phyloP scores from a whole-genome alignment of 495 filamentous ascomycete species.

The Penicillium riverlandense region DNA sequence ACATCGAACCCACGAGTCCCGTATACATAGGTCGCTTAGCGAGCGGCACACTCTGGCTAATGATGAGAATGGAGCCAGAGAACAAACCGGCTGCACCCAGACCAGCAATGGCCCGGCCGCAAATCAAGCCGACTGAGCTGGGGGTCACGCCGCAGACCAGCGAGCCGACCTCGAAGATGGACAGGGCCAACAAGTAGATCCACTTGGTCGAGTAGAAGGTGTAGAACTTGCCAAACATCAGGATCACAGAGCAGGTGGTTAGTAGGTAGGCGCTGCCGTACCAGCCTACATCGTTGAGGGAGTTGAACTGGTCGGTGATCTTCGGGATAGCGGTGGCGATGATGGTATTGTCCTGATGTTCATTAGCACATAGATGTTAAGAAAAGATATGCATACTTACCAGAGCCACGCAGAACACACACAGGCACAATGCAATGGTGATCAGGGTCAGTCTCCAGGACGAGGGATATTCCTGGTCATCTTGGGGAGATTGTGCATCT shows the following conservation, averaged over 20 bases:
- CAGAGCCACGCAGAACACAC: slow-evolving; percentile 60
- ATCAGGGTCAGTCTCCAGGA: slow-evolving; percentile 47
- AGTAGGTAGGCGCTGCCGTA: slow-evolving; percentile 67
- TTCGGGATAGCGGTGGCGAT: slow-evolving; percentile 79
- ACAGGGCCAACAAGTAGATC: slow-evolving; percentile 63
- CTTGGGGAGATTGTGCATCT: slow-evolving; percentile 7
- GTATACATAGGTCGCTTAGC: slow-evolving; percentile 63
- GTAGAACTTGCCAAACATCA: slow-evolving; percentile 74
- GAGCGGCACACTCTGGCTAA: slow-evolving; percentile 69
- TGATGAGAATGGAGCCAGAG: slow-evolving; percentile 73
- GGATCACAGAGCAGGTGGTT: slow-evolving; percentile 63
- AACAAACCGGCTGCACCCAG: slow-evolving; percentile 80
- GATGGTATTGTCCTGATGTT: slow-evolving; percentile 60
- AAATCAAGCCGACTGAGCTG: slow-evolving; percentile 65
- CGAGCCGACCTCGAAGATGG: slow-evolving; percentile 82
- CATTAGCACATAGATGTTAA: neutral
- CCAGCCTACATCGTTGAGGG: slow-evolving; percentile 74
- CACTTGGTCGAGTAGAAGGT: slow-evolving; percentile 71
- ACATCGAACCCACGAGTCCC: slow-evolving; percentile 71
- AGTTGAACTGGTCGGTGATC: slow-evolving; percentile 74
- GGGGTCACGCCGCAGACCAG: slow-evolving; percentile 74
- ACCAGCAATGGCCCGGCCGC: slow-evolving; percentile 80
- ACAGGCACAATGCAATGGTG: slow-evolving; percentile 52
- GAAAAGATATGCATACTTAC: slow-evolving; percentile 23
- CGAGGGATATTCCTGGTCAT: slow-evolving; percentile 44